phyloP scores from a whole-genome alignment of 805 yeast genomes.

The Cyberlindnera misumaiensis region DNA sequence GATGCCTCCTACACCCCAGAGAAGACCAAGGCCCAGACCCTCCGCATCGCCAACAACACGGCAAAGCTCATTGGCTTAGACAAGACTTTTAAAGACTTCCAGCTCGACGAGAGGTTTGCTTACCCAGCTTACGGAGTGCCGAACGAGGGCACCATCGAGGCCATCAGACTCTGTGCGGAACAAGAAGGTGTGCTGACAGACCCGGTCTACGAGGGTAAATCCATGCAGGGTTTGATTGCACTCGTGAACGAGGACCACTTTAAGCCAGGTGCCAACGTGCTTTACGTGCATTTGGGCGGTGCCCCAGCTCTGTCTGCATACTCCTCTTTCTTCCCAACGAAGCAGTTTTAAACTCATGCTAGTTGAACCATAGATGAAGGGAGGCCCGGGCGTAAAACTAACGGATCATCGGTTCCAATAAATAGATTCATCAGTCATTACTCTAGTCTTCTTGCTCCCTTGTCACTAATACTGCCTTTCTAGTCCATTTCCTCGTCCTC shows the following conservation, averaged over 20 bases:
- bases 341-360: conserved; percentile 4
- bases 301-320: conserved; percentile 14
- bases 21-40: conserved; percentile 13
- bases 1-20: conserved; percentile 16
- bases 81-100: conserved; percentile 10
- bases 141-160: conserved; percentile 14
- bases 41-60: conserved; percentile 15
- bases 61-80: conserved; percentile 14
- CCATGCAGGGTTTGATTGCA: conserved; percentile 14
- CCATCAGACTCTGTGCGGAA: conserved; percentile 16
- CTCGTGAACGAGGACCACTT: conserved; percentile 10
- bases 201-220: conserved; percentile 16
- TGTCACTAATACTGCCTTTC: conserved; percentile 33
- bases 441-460: conserved; percentile 1
- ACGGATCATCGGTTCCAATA: no score
- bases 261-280: conserved; percentile 10
- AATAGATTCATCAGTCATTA: background rate
- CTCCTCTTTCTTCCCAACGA: conserved; percentile 16
- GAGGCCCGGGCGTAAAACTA: no score
- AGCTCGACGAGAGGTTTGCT: conserved; percentile 12
- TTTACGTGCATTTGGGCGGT: conserved; percentile 16
- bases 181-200: conserved; percentile 14
- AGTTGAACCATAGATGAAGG: no score
- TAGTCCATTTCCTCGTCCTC: conserved; percentile 43
- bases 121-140: conserved; percentile 16